Conservation (phyloP, 129 eudicot species). For the Smallanthus sonchifolius region DNA sequence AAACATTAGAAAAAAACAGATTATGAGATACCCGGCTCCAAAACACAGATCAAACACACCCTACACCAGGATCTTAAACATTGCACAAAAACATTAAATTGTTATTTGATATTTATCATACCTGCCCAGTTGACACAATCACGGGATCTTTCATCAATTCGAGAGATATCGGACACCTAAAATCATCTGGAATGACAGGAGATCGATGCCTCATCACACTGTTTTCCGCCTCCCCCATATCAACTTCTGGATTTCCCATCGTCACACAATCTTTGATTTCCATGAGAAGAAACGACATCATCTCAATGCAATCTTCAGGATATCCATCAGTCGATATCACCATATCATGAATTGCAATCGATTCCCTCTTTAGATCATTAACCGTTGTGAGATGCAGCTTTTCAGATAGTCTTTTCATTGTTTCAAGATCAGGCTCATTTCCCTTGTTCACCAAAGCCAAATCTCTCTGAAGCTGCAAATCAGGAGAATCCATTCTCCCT, state of each 20-base stretch:
- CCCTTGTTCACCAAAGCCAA: conserved; percentile 53
- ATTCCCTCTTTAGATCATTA: conserved; percentile 70
- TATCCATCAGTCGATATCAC: conserved; percentile 52
- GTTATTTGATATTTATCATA: conserved; percentile 19
- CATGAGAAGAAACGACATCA: conserved; percentile 60
- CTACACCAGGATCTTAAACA: background rate
- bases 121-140: conserved; percentile 99
- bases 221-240: conserved; percentile 52
- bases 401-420: conserved; percentile 70
- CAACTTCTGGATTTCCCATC: conserved; percentile 45
- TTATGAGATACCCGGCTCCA: background rate
- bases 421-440: conserved; percentile 47
- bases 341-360: conserved; percentile 72
- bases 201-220: conserved; percentile 74
- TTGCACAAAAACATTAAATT: background rate
- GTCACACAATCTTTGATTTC: conserved; percentile 65
- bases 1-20: background rate
- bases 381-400: conserved; percentile 64
- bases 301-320: conserved; percentile 67
- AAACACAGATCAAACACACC: background rate
- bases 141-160: conserved; percentile 99
- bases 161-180: conserved; percentile 93
- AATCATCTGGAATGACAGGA: conserved; percentile 95
- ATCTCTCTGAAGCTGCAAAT: conserved; percentile 61
- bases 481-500: conserved; percentile 68